These are phyloP conservation scores for Holtermanniella nyarrowii DNA, from an alignment of 768 basidiomycete genomes.

Conservation along the genomic window DNA sequence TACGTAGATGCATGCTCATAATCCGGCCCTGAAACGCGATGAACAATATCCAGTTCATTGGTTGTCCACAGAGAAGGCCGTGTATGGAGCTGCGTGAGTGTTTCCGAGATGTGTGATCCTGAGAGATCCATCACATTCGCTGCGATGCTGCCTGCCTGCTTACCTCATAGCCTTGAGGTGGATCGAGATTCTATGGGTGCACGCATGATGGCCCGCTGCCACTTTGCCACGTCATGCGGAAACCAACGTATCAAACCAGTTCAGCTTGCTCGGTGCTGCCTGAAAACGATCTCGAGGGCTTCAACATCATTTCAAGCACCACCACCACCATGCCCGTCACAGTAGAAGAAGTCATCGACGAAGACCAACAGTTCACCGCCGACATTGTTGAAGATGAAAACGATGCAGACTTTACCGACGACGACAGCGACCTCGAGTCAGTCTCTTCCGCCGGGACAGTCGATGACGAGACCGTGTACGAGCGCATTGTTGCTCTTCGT, in stretches of 20 bases:
- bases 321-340: constrained; percentile 64
- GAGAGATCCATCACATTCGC: too few relatives aligned
- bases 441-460: constrained; percentile 27
- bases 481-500: constrained; percentile 80
- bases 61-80: too few relatives aligned
- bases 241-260: neutral
- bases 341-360: constrained; percentile 60
- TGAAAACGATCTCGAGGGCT: neutral
- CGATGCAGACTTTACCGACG: constrained; percentile 51
- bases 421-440: constrained; percentile 38
- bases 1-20: too few relatives aligned
- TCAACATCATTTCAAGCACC: neutral
- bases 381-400: constrained; percentile 43
- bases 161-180: too few relatives aligned
- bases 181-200: too few relatives aligned
- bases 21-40: too few relatives aligned
- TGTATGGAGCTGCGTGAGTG: too few relatives aligned
- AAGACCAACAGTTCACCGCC: constrained; percentile 7
- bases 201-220: too few relatives aligned
- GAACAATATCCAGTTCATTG: too few relatives aligned
- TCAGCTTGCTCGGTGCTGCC: neutral
- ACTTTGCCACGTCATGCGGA: too few relatives aligned
- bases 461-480: constrained; percentile 69
- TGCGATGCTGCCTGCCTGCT: too few relatives aligned
- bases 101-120: too few relatives aligned